Evolutionary conservation across 441 rosid genomes (phyloP), one percentile per base, ranked within the genome.

Genomic region (Metrosideros polymorpha): DNA sequence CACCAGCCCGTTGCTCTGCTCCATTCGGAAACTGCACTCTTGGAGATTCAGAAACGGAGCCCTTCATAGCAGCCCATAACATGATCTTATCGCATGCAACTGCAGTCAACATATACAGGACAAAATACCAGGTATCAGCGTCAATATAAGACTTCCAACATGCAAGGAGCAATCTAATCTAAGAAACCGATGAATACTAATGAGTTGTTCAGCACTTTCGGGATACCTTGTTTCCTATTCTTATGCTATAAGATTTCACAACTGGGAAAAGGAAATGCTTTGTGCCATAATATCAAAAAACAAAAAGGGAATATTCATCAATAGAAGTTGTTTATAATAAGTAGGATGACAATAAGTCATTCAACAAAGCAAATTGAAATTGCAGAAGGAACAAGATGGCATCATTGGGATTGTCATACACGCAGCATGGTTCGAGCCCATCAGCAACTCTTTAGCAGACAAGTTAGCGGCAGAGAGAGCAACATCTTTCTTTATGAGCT

Each of bases 21-120:
- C 87, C 92, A 7, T 92, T 94, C 32, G 96, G 99, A 27, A 92
- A 94, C 86, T 94, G 99, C 57, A 87, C 86, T 54, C 5, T 17
- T 27, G 97, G 98, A 43, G 91, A 94, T 85, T 96, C 99, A 0
- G 95, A 94, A 87, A 91, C 45, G 9, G 98, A 96, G 89, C 98
- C 96, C 35, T 93, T 93, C 39, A 88, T 90, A 49, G 99, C 89
- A 53, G 97, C 96, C 9, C 99, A 95, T 85, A 95, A 93, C 85
- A 89, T 89, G 57, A 93, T 96, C 87, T 91, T 95, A 9, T 91
- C 98, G n/a, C 98, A 95, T 53, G 93, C 94, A 13, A 90, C 93
- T 42, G 95, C 96, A 1, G 94, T 92, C 47, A 43, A 89, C 50
- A 88, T 89, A 75, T 95, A 95, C 89, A 87, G 90, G 86, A 90